A percentile compares a stretch with the other conserved stretches of the same genome.
These are phyloP conservation scores for Penicillium sp. DNA, from an alignment of 2,329 filamentous ascomycete genomes.

Conservation along the genomic window DNA sequence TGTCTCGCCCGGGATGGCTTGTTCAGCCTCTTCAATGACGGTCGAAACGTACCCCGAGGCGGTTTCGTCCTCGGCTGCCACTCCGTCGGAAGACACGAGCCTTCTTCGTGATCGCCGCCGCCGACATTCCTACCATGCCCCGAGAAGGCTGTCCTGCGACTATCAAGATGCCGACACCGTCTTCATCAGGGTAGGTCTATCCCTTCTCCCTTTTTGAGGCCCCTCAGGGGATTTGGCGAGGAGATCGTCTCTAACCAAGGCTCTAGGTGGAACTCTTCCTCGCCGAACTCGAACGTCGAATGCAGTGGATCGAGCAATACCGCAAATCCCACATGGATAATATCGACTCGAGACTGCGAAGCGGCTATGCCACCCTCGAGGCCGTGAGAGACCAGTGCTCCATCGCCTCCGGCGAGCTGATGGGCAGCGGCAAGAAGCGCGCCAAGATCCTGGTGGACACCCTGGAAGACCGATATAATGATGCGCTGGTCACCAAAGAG, in stretches of 20 bases:
- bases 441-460: constrained; percentile 92
- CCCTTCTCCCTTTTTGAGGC: background rate
- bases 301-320: constrained; percentile 88
- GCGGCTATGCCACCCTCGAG: constrained; percentile 83
- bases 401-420: constrained; percentile 84
- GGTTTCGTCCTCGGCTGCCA: constrained; percentile 31
- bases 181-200: constrained; percentile 43
- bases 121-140: constrained; percentile 51
- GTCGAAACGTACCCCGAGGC: constrained; percentile 41
- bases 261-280: constrained; percentile 57
- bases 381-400: constrained; percentile 87
- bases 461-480: constrained; percentile 83
- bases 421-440: constrained; percentile 82
- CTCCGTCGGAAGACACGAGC: constrained; percentile 36
- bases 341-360: constrained; percentile 80
- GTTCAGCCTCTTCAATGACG: constrained; percentile 44
- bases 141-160: constrained; percentile 47
- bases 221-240: background rate
- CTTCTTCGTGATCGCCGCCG: constrained; percentile 46
- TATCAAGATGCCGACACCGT: constrained; percentile 50
- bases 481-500: constrained; percentile 80
- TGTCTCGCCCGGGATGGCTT: constrained; percentile 38
- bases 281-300: constrained; percentile 79
- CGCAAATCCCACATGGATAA: constrained; percentile 79
- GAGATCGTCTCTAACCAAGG: constrained; percentile 7